Conservation (phyloP, 495 filamentous ascomycete genomes). For the Penicillium manginii region DNA sequence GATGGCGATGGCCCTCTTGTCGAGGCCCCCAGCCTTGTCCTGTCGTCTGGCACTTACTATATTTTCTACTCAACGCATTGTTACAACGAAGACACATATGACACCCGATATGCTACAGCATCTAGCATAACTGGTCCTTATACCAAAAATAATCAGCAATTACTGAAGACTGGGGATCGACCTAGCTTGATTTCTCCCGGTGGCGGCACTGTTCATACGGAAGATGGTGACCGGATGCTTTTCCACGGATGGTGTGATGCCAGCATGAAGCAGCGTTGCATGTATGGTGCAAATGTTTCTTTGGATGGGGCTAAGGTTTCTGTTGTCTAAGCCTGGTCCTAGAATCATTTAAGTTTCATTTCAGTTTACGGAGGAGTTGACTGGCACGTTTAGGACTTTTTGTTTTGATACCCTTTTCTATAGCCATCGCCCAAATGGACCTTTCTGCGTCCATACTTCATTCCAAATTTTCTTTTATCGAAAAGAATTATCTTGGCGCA, state of each 20-base stretch:
- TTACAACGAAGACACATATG: constrained; percentile 55
- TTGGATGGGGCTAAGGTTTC: constrained; percentile 31
- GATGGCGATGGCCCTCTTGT: constrained; percentile 61
- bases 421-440: no score
- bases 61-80: constrained; percentile 66
- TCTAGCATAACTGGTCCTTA: constrained; percentile 51
- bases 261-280: constrained; percentile 33
- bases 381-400: not conserved
- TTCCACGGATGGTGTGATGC: constrained; percentile 55
- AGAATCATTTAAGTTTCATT: not conserved
- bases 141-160: constrained; percentile 36
- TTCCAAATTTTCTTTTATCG: no score
- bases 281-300: constrained; percentile 34
- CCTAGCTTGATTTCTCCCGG: constrained; percentile 52
- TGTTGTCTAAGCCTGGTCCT: constrained; percentile 18
- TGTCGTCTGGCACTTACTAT: constrained; percentile 51
- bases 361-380: not conserved
- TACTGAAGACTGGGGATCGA: constrained; percentile 45
- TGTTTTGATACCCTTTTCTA: not conserved
- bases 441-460: no score
- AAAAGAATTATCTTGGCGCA: no score
- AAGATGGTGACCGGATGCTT: constrained; percentile 48
- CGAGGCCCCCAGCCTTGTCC: constrained; percentile 61
- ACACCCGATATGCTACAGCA: constrained; percentile 58
- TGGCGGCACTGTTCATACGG: constrained; percentile 49